Conservation (phyloP, 345 rosid genomes). For the Corchorus capsularis region DNA sequence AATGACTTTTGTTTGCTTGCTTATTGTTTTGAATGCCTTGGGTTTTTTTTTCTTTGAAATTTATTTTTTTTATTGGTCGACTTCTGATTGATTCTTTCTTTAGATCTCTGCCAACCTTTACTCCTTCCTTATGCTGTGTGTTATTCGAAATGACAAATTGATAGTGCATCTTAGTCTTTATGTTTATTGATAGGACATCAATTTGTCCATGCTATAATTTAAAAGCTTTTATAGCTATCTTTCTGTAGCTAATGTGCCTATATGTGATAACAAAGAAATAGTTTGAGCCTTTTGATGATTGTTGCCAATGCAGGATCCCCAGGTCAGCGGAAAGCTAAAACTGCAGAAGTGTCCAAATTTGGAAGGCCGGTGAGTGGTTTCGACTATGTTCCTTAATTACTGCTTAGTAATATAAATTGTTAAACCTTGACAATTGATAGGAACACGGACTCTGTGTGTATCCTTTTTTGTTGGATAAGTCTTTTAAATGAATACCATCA, state of each 20-base stretch:
- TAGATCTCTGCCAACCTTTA: background rate
- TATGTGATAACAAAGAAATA: background rate
- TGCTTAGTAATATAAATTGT: conserved; percentile 9
- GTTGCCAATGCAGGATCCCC: conserved; percentile 35
- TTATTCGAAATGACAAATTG: background rate
- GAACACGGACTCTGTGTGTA: background rate
- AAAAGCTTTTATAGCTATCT: background rate
- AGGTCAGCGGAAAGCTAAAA: conserved; percentile 43
- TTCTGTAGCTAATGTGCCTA: conserved; percentile 5
- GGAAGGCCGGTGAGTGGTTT: conserved; percentile 46
- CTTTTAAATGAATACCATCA: background rate
- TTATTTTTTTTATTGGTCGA: background rate
- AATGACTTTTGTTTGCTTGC: background rate
- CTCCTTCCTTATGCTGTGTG: background rate
- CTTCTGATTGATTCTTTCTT: conserved; percentile 10
- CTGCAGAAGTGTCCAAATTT: conserved; percentile 45
- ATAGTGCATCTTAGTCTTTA: background rate
- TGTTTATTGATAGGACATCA: background rate
- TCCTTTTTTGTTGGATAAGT: background rate
- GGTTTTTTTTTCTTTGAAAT: background rate
- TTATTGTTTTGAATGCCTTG: background rate
- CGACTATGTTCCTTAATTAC: background rate
- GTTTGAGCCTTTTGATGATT: conserved; percentile 6
- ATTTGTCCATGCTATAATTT: background rate
- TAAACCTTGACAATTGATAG: background rate